These are phyloP conservation scores for Globisporangium parvum DNA, from an alignment of 352 stramenopile genomes.

Conservation along the genomic window DNA sequence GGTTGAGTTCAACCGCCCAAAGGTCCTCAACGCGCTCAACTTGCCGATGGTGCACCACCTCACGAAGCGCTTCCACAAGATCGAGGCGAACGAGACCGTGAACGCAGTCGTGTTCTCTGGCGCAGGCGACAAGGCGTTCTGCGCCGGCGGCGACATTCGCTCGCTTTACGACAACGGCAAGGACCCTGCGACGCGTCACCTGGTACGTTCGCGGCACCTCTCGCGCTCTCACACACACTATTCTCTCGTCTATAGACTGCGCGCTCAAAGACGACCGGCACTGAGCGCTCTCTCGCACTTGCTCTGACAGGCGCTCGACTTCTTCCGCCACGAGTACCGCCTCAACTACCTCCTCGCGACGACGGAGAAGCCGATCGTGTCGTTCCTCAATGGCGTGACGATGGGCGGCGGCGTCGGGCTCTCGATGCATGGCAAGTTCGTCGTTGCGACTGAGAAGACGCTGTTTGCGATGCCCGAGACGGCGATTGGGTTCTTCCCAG, in stretches of 20 bases:
- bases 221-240: neutral
- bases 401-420: conserved; percentile 98
- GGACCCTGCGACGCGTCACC: conserved; percentile 54
- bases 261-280: neutral
- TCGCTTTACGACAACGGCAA: conserved; percentile 82
- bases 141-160: conserved; percentile 94
- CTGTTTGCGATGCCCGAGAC: conserved; percentile 99
- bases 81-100: conserved; percentile 72
- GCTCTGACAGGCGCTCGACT: conserved; percentile 55
- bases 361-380: conserved; percentile 86
- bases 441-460: conserved; percentile 96
- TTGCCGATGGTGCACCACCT: conserved; percentile 90
- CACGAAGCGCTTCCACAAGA: conserved; percentile 79
- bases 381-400: conserved; percentile 96
- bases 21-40: conserved; percentile 90
- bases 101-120: conserved; percentile 83
- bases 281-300: neutral
- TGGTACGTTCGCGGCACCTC: conserved; percentile 15
- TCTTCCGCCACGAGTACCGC: conserved; percentile 95
- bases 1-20: conserved; percentile 89
- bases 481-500: conserved; percentile 96
- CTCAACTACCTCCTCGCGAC: conserved; percentile 90
- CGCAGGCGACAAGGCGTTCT: conserved; percentile 87
- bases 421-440: conserved; percentile 95
- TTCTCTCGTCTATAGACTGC: neutral